These are phyloP conservation scores for Plasmodium vivax DNA, from an alignment of 169 alveolate species.

Conservation along the genomic window DNA sequence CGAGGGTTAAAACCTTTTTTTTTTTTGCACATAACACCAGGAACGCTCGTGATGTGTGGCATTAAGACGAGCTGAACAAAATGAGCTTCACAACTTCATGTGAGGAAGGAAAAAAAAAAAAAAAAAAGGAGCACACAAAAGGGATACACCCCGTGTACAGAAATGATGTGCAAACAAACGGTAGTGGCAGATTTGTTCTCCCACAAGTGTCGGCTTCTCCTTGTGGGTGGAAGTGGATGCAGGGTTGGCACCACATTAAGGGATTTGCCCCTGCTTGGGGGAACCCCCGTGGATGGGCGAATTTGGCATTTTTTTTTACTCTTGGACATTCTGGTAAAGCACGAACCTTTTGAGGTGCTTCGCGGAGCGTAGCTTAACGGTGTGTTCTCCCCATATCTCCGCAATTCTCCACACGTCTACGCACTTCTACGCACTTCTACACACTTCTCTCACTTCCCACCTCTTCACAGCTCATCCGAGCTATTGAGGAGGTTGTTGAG, in stretches of 20 bases:
- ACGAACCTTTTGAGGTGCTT: not conserved
- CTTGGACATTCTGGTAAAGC: too few species aligned
- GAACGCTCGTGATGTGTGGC: not conserved
- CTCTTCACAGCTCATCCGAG: slow-evolving; percentile 51
- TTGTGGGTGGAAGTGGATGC: not conserved
- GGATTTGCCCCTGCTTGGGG: not conserved
- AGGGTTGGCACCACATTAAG: not conserved
- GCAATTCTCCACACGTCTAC: not conserved
- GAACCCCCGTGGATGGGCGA: not conserved
- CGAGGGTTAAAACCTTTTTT: not conserved
- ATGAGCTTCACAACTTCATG: not conserved
- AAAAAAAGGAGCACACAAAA: not conserved
- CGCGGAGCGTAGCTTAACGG: not conserved
- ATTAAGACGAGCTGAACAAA: not conserved
- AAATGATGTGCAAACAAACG: not conserved
- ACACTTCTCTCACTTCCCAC: not conserved
- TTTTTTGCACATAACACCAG: not conserved
- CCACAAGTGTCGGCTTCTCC: not conserved
- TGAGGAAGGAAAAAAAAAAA: not conserved
- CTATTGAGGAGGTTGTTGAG: slow-evolving; percentile 46
- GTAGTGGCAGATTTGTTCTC: not conserved
- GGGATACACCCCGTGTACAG: not conserved
- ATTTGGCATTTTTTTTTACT: not conserved
- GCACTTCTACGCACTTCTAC: not conserved
- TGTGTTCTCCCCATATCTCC: not conserved